Percentiles rank a stretch among this genome's conserved stretches.
These are phyloP conservation scores for Aphanomyces invadans DNA, from an alignment of 352 stramenopile genomes.

Conservation along the genomic window DNA sequence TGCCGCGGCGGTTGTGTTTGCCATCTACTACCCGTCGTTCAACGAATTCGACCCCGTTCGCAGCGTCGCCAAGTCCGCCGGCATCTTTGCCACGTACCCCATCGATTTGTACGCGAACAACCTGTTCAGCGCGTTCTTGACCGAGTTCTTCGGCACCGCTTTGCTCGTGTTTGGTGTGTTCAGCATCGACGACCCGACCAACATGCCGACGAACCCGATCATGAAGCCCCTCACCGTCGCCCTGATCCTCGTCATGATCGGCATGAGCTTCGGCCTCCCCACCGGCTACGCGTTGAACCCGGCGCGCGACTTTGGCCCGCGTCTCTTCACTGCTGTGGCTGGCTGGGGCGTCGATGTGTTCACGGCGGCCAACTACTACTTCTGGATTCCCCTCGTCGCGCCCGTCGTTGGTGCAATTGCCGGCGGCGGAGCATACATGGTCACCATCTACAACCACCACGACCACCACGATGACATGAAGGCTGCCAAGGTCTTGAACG, in stretches of 20 bases:
- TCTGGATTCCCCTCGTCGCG: constrained; percentile 64
- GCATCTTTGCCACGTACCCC: constrained; percentile 36
- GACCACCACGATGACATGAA: not conserved
- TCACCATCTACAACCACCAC: constrained; percentile 57
- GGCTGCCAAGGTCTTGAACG: not conserved
- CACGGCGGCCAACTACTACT: constrained; percentile 51
- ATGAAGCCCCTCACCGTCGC: constrained; percentile 31
- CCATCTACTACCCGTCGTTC: constrained; percentile 34
- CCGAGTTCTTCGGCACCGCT: constrained; percentile 49
- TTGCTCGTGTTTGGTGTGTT: constrained; percentile 64
- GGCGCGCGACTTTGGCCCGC: constrained; percentile 44
- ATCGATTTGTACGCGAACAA: constrained; percentile 25
- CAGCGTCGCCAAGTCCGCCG: constrained; percentile 17
- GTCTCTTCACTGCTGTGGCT: constrained; percentile 41
- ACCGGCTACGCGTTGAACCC: constrained; percentile 42
- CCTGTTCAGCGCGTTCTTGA: constrained; percentile 31
- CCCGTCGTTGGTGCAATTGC: constrained; percentile 58
- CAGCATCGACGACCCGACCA: constrained; percentile 60
- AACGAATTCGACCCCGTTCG: constrained; percentile 28
- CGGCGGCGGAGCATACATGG: constrained; percentile 54
- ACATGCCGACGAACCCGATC: constrained; percentile 50
- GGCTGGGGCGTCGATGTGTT: constrained; percentile 53
- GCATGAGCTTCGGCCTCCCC: constrained; percentile 38
- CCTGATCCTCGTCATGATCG: constrained; percentile 36
- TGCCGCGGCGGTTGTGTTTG: constrained; percentile 31